Base-by-base conservation (phyloP, 805 yeast species). In the Metschnikowia baotianmanensis region DNA sequence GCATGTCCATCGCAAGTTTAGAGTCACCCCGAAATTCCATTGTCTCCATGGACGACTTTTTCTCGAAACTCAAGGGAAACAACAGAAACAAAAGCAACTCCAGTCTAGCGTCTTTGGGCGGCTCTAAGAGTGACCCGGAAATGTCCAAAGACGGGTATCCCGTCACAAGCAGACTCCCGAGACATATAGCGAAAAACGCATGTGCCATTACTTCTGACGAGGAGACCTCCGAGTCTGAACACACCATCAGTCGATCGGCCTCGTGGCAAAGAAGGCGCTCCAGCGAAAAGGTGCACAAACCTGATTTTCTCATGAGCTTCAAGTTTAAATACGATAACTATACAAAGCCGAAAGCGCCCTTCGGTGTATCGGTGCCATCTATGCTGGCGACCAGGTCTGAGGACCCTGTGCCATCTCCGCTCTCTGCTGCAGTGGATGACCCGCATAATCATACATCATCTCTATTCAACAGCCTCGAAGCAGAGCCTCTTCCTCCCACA, bases 11-110 rank as follows among this genome's bases (percentile, higher is more conserved):
- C 10, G 62, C 60, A 15, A 61, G 68, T 48, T 43, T 67, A 35
- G 73, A 63, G 33, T 59, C 65, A 48, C 71, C 72, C 3, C 54
- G 72, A 29, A 69, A 69, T 46, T 63, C 69, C 20, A 67, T 69
- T 12, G 67, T 64, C 5, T 63, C 69, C 9, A 54, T 63, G 1
- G 74, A 69, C 38, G 74, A 69, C 38, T 47, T 43, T 26, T 43
- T 53, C 33, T 34, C 51, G 15, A 50, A 60, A 22, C 58, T 58
- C 20, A 57, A 67, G 2, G 47, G 73, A 35, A 67, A 65, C 43
- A 62, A 63, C 46, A 63, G 70, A 35, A 67, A 65, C 43, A 62
- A 63, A 45, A 63, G 70, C 43, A 48, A 51, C 34, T 50, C 61
- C 15, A 52, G 59, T 35, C 43, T 59, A 29, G 48, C 50, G 13